These are phyloP conservation scores for Boletellus ananiceps DNA, from an alignment of 768 basidiomycete species.

Conservation along the genomic window DNA sequence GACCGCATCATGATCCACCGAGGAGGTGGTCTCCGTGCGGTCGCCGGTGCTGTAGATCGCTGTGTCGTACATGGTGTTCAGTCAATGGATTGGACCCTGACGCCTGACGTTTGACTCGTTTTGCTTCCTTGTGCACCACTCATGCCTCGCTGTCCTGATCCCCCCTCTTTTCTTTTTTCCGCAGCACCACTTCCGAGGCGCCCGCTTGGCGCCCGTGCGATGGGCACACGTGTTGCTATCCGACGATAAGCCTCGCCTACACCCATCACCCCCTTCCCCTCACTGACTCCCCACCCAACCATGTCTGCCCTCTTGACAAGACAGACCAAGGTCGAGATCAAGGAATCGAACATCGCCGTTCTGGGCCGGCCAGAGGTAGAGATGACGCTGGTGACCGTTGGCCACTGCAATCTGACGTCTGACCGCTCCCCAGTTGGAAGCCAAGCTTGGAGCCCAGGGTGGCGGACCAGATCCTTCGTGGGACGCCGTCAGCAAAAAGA, in stretches of 20 bases:
- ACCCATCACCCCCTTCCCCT: too few relatives aligned
- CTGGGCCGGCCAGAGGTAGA: constrained; percentile 55
- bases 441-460: constrained; percentile 46
- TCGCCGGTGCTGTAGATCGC: constrained; percentile 10
- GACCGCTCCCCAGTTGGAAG: constrained; percentile 33
- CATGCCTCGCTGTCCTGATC: too few relatives aligned
- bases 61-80: too few relatives aligned
- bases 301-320: constrained; percentile 8
- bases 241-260: too few relatives aligned
- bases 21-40: constrained; percentile 2
- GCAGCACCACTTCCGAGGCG: neutral
- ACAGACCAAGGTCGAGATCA: constrained; percentile 40
- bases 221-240: constrained; percentile 17
- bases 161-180: too few relatives aligned
- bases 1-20: constrained; percentile 7
- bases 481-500: constrained; percentile 40
- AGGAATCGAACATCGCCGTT: constrained; percentile 59
- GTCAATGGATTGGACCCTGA: too few relatives aligned
- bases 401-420: neutral
- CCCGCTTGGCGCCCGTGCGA: constrained; percentile 7
- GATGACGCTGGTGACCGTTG: neutral
- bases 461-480: constrained; percentile 46
- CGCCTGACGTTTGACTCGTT: too few relatives aligned
- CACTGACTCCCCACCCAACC: neutral
- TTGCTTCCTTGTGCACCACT: too few relatives aligned